Evolutionary conservation across 768 basidiomycete species (phyloP).

Genomic region (Mycena capillaripes): DNA sequence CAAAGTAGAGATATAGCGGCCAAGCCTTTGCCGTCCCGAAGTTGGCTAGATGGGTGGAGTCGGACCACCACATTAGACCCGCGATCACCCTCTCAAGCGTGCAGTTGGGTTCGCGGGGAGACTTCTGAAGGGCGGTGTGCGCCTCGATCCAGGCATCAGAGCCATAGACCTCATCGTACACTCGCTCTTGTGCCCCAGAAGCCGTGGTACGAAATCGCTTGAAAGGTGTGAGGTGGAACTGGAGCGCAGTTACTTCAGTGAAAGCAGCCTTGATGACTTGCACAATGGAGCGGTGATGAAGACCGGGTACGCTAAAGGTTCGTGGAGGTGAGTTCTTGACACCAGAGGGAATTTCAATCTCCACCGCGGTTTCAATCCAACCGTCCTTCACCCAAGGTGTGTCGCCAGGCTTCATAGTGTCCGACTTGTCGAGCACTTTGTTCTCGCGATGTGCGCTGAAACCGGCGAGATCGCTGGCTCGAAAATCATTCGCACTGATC

Average conservation of each 20-base stretch:
- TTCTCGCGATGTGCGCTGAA: constrained; percentile 34
- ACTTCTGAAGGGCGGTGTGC: constrained; percentile 46
- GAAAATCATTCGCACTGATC: constrained; percentile 25
- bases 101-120: constrained; percentile 42
- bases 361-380: not conserved
- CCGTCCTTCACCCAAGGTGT: constrained; percentile 16
- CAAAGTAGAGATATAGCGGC: constrained; percentile 57
- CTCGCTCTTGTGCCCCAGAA: constrained; percentile 47
- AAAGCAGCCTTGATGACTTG: constrained; percentile 44
- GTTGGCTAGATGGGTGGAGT: constrained; percentile 47
- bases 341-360: constrained; percentile 39
- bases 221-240: constrained; percentile 45
- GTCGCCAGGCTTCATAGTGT: not conserved
- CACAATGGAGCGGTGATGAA: constrained; percentile 37
- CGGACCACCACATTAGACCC: constrained; percentile 48
- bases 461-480: not conserved
- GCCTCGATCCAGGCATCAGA: constrained; percentile 48
- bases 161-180: constrained; percentile 47
- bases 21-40: constrained; percentile 52
- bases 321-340: constrained; percentile 27
- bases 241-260: constrained; percentile 12
- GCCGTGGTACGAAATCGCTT: constrained; percentile 17
- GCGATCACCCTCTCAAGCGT: constrained; percentile 40
- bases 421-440: too few relatives aligned
- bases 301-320: constrained; percentile 39